Evolutionary conservation across 2,329 filamentous ascomycete species (phyloP), one percentile per base, ranked within the genome.

Genomic region (Pseudogymnoascus sp.): DNA sequence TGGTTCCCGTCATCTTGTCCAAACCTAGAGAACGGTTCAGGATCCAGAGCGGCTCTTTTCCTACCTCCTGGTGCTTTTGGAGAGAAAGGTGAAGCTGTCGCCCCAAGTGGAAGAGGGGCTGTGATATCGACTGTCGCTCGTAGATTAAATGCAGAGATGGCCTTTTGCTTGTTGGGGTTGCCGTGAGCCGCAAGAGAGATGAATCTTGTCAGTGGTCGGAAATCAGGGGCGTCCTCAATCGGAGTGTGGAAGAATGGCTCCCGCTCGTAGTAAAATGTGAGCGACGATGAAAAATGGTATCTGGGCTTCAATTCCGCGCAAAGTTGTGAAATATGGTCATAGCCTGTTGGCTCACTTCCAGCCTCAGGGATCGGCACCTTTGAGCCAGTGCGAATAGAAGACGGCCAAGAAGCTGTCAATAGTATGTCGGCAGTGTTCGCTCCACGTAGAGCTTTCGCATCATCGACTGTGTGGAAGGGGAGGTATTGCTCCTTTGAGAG

Each of bases 351-450:
- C 3, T 81, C 75, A 1, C 76, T 74, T n/a, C 78, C 74, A 4
- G 80, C 78, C 10, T 84, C 82, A 5, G 80, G 73, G n/a, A 88
- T 74, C 2, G 80, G 70, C 2, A 86, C 80, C 50, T 85, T 87
- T 2, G 93, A 93, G 5, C 88, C 85, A 1, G 78, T 81, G 73
- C 83, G 86, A 37, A 97, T 82, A 1, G 81, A 83, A 10, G 86
- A 82, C 3, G 95, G 93, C 95, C 95, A 99, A 69, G 90, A 82
- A 35, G 86, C 85, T 0, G 95, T 97, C 62, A 99, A 78, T 15
- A 99, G 81, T 61, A 99, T 92, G 72, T 99, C 93, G 46, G 90
- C 87, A 33, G 80, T 84, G 70, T 93, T 88, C 17, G 89, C 90
- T 21, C 91, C 90, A 63, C 86, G 84, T 4, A 97, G 80, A 1